These are phyloP conservation scores for Flaveria linearis DNA, from an alignment of 129 eudicot genomes.

Conservation along the genomic window DNA sequence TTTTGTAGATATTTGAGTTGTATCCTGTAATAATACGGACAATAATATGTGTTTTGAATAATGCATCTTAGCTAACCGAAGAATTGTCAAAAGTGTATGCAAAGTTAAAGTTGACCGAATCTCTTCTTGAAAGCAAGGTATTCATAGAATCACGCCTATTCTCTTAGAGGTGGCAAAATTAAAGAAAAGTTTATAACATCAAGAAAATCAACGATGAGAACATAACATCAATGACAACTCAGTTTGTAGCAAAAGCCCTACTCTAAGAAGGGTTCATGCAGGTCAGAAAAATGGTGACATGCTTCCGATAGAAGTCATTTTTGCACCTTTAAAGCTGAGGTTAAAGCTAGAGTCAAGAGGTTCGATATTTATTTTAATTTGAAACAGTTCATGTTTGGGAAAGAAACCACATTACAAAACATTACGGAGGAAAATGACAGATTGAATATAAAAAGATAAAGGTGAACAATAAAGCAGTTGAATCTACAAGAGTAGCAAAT, in stretches of 20 bases:
- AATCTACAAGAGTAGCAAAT: too few species aligned
- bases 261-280: slow-evolving; percentile 90
- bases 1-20: slow-evolving; percentile 7
- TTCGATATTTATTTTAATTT: slow-evolving; percentile 39
- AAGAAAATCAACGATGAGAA: slow-evolving; percentile 93
- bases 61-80: slow-evolving; percentile 62
- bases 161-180: neutral
- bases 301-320: slow-evolving; percentile 91
- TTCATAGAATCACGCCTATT: slow-evolving; percentile 14
- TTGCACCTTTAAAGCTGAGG: slow-evolving; percentile 88
- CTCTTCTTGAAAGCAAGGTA: slow-evolving; percentile 83
- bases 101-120: slow-evolving; percentile 82
- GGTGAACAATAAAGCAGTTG: too few species aligned
- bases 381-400: neutral
- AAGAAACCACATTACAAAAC: too few species aligned
- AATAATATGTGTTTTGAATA: neutral
- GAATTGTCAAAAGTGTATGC: slow-evolving; percentile 74
- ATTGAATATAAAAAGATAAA: too few species aligned
- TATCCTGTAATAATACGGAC: slow-evolving; percentile 8
- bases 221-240: slow-evolving; percentile 95
- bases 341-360: slow-evolving; percentile 90
- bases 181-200: slow-evolving; percentile 20
- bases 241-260: slow-evolving; percentile 83
- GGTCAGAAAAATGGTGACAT: slow-evolving; percentile 91
- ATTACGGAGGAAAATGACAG: too few species aligned